Evolutionary conservation across 228 moss, liverwort and hornwort species (phyloP), one percentile per base, ranked within the genome.

Genomic region (Sphagnum fallax): DNA sequence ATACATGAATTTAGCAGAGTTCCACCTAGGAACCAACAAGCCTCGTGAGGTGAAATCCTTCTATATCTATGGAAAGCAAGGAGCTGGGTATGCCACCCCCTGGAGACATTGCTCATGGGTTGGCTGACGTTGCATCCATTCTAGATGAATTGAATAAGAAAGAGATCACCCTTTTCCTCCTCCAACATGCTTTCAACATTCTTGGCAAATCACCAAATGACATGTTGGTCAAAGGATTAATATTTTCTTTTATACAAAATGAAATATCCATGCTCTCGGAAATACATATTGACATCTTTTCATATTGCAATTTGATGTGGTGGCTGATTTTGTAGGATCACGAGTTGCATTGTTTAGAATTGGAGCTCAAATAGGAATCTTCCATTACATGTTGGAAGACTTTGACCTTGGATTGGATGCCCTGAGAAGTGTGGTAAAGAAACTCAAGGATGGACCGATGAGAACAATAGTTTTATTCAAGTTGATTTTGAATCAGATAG

Each of bases 331-430:
- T 65, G 71, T 72, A 86, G 85, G 85, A 61, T 82, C 91, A 82
- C 87, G 81, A 71, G 84, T 79, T 15, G 80, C 93, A 9, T 62
- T 87, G 0, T 88, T 88, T 6, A 93, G 96, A n/a, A 75, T 97
- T 6, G 91, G 90, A 75, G 93, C 85, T 0, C 93, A 97, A 14
- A 79, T 97, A 16, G 96, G 96, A 48, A 77, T 97, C 10, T 61
- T 93, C 12, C 87, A 90, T 0, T 81, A 52, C 66, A 85, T 88
- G 85, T 16, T 76, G 72, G 66, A 67, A 2, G 79, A 87, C 63
- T 88, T 78, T 61, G 6, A 75, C 16, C 77, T 72, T 8, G 91
- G 91, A 4, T 67, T 81, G 65, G 69, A 59, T 49, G 78, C 82
- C 5, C 70, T 93, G 15, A 79, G 78, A 47, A 83, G 70, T 4